Evolutionary conservation across 108 stramenopile species (phyloP), one percentile per base, ranked within the genome.

Genomic region (Pseudonitzschia multistriata): DNA sequence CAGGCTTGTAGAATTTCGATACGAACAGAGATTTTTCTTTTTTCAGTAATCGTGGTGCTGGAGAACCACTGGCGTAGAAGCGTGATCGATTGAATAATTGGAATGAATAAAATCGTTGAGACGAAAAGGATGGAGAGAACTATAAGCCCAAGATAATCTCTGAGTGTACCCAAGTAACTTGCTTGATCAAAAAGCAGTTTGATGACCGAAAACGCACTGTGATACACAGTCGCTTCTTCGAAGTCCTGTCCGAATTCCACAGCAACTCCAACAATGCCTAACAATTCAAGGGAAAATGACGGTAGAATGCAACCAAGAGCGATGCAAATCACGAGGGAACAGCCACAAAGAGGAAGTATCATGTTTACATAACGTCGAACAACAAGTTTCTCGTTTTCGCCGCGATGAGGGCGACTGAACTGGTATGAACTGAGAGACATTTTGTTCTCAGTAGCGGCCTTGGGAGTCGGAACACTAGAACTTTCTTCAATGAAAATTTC

Each of bases 171-270:
- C 30, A 88, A 62, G 62, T 84, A 89, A 0, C 70, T 62, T 30
- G 89, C 92, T 74, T 90, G 75, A 35, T 90, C 88, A 73, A 93
- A 79, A 24, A 93, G 81, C 70, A 90, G 66, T 30, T 66, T 71
- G 1, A 76, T 73, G 5, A 89, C 73, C 10, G 65, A 68, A 67
- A 90, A 89, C 7, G 90, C 66, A 48, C 73, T 88, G 70, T 89
- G 83, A 24, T 76, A 52, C 7, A 63, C 67, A 8, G 56, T 81
- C 13, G 92, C 89, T 53, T 85, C 74, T 65, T 80, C 49, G 62
- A 87, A 89, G 67, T 80, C 69, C 39, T 86, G 86, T 21, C 88
- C 88, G 47, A 83, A 77, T 67, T 93, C 89, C 29, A 90, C 83
- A 0, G 86, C 86, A 31, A 93, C 66, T 11, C 92, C 92, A 29